phyloP scores from a whole-genome alignment of 352 stramenopile species.

The Globisporangium iwayamae region DNA sequence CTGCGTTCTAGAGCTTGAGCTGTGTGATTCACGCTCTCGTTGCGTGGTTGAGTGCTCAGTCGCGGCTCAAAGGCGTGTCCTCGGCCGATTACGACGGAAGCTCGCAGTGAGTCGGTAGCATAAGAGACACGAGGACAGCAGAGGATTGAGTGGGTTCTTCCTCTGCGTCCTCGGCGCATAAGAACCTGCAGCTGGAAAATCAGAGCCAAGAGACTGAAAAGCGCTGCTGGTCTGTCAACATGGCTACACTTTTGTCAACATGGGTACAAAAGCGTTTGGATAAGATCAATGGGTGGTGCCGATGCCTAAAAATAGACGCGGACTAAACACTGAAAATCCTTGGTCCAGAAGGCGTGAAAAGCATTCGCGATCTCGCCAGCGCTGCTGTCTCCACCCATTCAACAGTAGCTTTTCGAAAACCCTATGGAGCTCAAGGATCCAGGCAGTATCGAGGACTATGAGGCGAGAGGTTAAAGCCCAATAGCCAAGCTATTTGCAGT shows the following conservation, averaged over 20 bases:
- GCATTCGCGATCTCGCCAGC: no score
- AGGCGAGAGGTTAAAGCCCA: no score
- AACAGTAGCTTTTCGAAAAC: no score
- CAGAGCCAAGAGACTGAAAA: background rate
- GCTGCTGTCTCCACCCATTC: no score
- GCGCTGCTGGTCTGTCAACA: background rate
- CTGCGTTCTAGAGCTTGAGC: background rate
- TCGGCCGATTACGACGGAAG: background rate
- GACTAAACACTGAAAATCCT: no score
- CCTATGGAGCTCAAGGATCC: no score
- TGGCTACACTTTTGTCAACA: background rate
- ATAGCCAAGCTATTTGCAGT: no score
- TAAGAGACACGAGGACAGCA: slow-evolving; percentile 2
- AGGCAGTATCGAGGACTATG: no score
- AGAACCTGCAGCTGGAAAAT: background rate
- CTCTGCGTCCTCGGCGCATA: slow-evolving; percentile 3
- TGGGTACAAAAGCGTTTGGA: background rate
- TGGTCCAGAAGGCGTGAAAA: no score
- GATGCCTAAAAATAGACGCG: no score
- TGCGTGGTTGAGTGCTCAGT: background rate
- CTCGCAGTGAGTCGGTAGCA: background rate
- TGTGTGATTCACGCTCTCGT: background rate
- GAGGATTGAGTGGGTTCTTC: background rate
- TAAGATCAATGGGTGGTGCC: no score
- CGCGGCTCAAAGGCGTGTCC: background rate